A percentile compares a stretch with the other conserved stretches of the same genome.
Conservation (phyloP, 805 yeast species). For the Clavispora santaluciae region DNA sequence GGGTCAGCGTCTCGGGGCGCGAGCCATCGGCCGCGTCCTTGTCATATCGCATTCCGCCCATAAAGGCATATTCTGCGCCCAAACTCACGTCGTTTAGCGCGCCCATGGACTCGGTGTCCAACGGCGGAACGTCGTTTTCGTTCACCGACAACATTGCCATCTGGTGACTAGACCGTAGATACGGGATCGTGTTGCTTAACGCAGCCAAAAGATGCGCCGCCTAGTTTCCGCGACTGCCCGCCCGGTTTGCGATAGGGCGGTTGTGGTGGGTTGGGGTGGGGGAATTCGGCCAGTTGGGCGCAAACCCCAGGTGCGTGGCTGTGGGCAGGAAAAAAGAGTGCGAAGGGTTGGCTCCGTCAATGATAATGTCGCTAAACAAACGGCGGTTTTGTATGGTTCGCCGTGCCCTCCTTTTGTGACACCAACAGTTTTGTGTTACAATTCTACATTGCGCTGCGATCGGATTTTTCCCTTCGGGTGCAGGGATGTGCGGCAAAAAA, state of each 20-base stretch:
- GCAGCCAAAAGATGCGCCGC: no score
- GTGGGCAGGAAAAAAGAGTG: neutral
- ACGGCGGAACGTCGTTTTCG: neutral
- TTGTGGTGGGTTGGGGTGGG: neutral
- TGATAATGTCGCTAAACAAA: neutral
- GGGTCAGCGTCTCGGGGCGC: no score
- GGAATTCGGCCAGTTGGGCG: neutral
- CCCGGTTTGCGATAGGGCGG: no score
- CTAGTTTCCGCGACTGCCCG: no score
- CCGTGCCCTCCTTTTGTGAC: neutral
- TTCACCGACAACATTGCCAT: neutral
- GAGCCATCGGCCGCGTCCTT: no score
- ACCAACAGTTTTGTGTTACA: constrained; percentile 2
- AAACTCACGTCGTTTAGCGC: neutral
- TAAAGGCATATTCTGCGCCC: neutral
- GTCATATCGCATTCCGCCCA: neutral
- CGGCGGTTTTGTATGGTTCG: neutral
- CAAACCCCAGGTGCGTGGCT: neutral
- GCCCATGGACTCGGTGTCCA: neutral
- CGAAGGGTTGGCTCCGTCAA: neutral
- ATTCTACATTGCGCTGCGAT: no score
- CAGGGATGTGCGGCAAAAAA: constrained; percentile 2
- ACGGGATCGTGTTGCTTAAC: no score
- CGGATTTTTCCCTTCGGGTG: no score
- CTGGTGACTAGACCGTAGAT: no score